These are phyloP conservation scores for Globisporangium recalcitrans DNA, from an alignment of 352 stramenopile genomes.

Conservation along the genomic window DNA sequence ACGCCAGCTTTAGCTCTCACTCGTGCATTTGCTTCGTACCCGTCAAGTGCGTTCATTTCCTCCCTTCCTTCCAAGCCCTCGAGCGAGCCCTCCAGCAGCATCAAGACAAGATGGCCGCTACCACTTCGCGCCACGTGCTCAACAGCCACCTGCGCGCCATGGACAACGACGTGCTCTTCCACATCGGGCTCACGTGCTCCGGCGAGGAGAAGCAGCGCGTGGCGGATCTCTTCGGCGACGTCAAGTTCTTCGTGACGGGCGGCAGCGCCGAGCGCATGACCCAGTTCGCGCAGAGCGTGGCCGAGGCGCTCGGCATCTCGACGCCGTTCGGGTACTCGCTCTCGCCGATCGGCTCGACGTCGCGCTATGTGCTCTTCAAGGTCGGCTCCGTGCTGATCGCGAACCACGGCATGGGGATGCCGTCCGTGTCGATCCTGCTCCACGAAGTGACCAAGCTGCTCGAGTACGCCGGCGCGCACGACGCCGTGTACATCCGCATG, in stretches of 20 bases:
- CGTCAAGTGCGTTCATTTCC: not conserved
- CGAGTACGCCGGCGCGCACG: slow-evolving; percentile 54
- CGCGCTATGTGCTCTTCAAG: slow-evolving; percentile 79
- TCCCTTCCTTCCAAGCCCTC: not conserved
- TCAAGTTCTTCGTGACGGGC: slow-evolving; percentile 76
- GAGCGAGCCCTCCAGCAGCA: too few species aligned
- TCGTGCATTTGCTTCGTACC: slow-evolving; percentile 12
- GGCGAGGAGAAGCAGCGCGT: slow-evolving; percentile 41
- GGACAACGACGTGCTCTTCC: slow-evolving; percentile 66
- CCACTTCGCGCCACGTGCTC: slow-evolving; percentile 31
- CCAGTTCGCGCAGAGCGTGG: slow-evolving; percentile 54
- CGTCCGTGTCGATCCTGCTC: slow-evolving; percentile 75
- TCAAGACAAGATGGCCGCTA: slow-evolving; percentile 2
- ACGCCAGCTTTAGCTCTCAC: not conserved
- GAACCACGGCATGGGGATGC: slow-evolving; percentile 80
- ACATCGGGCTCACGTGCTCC: slow-evolving; percentile 65
- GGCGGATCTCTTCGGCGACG: slow-evolving; percentile 53
- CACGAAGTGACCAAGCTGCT: slow-evolving; percentile 84
- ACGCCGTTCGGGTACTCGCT: slow-evolving; percentile 64
- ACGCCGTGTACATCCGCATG: slow-evolving; percentile 73
- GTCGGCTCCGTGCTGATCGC: slow-evolving; percentile 71
- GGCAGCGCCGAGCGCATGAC: slow-evolving; percentile 75
- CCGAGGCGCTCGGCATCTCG: slow-evolving; percentile 44
- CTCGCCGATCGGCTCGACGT: slow-evolving; percentile 56
- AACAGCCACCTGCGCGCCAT: slow-evolving; percentile 63